Conservation (phyloP, 345 rosid species). For the Toxicodendron radicans region DNA sequence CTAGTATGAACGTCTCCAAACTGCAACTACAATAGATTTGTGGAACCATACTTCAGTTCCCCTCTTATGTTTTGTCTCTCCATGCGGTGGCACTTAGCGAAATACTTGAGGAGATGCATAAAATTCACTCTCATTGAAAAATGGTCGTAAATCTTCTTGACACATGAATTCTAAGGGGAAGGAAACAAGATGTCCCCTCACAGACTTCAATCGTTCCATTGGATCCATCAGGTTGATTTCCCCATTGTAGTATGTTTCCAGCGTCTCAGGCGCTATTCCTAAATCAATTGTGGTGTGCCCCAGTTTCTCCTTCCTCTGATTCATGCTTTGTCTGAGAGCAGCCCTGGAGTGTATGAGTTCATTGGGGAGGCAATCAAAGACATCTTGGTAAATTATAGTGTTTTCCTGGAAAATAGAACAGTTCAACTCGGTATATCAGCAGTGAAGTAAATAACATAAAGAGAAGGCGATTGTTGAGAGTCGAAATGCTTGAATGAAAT, state of each 20-base stretch:
- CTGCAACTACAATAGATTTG: neutral
- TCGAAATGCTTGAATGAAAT: neutral
- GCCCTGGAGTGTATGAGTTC: conserved; percentile 73
- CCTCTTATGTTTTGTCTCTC: neutral
- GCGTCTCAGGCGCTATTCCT: conserved; percentile 69
- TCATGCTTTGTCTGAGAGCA: conserved; percentile 57
- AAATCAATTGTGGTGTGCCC: conserved; percentile 78
- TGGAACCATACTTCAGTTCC: neutral
- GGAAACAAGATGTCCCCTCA: conserved; percentile 72
- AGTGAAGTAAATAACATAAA: neutral
- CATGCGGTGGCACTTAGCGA: conserved; percentile 29
- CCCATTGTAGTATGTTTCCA: conserved; percentile 35
- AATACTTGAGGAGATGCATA: conserved; percentile 85
- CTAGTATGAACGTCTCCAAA: neutral
- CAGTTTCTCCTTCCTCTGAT: conserved; percentile 61
- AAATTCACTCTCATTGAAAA: conserved; percentile 75
- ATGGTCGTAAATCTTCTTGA: conserved; percentile 77
- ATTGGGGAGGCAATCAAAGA: conserved; percentile 83
- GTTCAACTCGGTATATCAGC: neutral
- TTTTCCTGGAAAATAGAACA: conserved; percentile 42
- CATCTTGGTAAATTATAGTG: conserved; percentile 61
- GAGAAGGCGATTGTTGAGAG: neutral
- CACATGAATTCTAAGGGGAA: conserved; percentile 88
- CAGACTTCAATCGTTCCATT: conserved; percentile 47
- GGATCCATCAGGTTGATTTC: conserved; percentile 35